These are phyloP conservation scores for Cadophora sp. DNA, from an alignment of 2,329 filamentous ascomycete genomes.

Conservation along the genomic window DNA sequence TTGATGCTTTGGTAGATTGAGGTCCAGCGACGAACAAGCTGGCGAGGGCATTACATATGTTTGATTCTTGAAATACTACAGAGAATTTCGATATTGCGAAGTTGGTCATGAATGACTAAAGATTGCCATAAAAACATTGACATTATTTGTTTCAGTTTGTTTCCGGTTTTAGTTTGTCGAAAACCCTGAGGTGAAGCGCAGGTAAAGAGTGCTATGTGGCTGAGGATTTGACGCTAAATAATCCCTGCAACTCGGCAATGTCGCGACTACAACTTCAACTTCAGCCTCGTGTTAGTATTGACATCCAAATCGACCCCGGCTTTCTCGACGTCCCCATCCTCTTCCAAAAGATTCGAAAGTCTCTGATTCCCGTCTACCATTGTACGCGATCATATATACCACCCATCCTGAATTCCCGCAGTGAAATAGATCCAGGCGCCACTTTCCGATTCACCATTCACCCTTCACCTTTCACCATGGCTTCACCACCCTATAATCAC, in stretches of 20 bases:
- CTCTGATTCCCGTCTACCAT: background rate
- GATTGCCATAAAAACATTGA: too few relatives aligned
- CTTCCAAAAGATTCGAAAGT: background rate
- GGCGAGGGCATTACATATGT: too few relatives aligned
- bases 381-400: too few relatives aligned
- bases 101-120: too few relatives aligned
- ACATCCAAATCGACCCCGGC: background rate
- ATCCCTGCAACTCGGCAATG: slow-evolving; percentile 3
- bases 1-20: too few relatives aligned
- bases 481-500: slow-evolving; percentile 40
- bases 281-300: slow-evolving; percentile 4
- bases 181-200: background rate
- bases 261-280: background rate
- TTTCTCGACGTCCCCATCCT: background rate
- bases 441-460: background rate
- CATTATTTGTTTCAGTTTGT: too few relatives aligned
- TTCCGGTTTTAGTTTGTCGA: too few relatives aligned
- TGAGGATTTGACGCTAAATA: background rate
- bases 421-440: background rate
- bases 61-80: too few relatives aligned
- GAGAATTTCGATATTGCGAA: too few relatives aligned
- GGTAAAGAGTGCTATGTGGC: background rate
- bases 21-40: too few relatives aligned
- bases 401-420: background rate
- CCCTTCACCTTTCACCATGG: slow-evolving; percentile 36